Evolutionary conservation across 768 basidiomycete genomes (phyloP).

Genomic region (Rhizopogon rudus): DNA sequence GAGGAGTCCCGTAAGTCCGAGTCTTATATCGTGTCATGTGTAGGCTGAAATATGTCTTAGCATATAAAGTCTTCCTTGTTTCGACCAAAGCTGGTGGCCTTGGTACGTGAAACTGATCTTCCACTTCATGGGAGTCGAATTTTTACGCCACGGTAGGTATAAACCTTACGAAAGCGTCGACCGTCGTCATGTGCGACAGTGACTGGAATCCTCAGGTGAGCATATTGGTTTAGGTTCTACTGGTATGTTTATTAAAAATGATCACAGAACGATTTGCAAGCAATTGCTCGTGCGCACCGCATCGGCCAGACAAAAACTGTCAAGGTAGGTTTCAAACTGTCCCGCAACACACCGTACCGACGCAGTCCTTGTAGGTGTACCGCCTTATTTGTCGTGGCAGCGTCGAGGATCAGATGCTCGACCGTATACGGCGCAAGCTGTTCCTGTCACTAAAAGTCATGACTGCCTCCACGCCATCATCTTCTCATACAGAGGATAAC

Average conservation of each 20-base stretch:
- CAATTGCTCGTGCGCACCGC: constrained; percentile 80
- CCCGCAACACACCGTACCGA: not conserved
- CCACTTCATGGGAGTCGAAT: constrained; percentile 10
- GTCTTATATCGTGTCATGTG: not conserved
- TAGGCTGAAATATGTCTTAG: constrained; percentile 22
- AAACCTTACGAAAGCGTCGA: constrained; percentile 78
- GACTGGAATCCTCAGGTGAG: constrained; percentile 53
- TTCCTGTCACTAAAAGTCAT: constrained; percentile 63
- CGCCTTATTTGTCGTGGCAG: constrained; percentile 63
- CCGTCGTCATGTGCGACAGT: constrained; percentile 75
- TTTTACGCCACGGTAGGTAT: constrained; percentile 45
- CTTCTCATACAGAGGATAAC: constrained; percentile 17
- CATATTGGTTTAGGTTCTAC: constrained; percentile 11
- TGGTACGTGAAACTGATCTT: constrained; percentile 31
- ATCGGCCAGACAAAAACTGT: constrained; percentile 74
- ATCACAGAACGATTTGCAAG: constrained; percentile 70
- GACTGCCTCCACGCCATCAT: constrained; percentile 30
- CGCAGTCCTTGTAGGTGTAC: constrained; percentile 24
- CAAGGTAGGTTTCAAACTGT: constrained; percentile 33
- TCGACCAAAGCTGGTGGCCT: constrained; percentile 72
- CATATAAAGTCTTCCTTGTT: constrained; percentile 64
- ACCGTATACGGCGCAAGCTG: constrained; percentile 65
- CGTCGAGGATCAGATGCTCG: constrained; percentile 75
- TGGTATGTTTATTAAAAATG: constrained; percentile 3
- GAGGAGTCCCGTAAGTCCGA: constrained; percentile 42